phyloP scores from a whole-genome alignment of 768 basidiomycete genomes.

The Exsudoporus frostii region DNA sequence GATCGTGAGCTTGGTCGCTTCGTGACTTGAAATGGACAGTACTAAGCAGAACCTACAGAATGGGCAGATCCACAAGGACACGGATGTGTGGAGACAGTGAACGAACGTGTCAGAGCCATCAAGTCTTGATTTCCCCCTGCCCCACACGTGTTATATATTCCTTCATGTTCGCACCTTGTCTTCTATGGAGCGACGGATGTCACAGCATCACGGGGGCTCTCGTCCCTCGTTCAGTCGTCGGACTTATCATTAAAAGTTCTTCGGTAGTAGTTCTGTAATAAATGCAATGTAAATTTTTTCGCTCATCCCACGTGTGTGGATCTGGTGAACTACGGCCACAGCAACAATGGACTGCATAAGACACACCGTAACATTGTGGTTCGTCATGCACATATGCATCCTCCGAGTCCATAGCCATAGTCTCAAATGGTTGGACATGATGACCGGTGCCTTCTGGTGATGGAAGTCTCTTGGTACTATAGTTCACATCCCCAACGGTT shows the following conservation, averaged over 20 bases:
- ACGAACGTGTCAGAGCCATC: background rate
- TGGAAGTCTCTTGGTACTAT: background rate
- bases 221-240: background rate
- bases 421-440: background rate
- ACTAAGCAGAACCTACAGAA: constrained; percentile 16
- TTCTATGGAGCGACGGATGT: background rate
- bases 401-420: background rate
- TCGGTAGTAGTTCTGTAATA: background rate
- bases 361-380: background rate
- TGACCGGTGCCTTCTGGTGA: background rate
- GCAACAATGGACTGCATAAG: background rate
- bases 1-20: constrained; percentile 27
- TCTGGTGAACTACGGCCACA: background rate
- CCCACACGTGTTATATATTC: no score
- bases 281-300: background rate
- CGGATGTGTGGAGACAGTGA: background rate
- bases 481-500: background rate
- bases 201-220: background rate
- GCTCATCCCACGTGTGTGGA: background rate
- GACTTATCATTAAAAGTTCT: background rate
- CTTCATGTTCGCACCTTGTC: background rate
- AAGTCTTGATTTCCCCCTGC: background rate
- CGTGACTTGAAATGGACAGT: background rate
- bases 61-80: constrained; percentile 24
- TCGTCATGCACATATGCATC: background rate